Base-by-base conservation (phyloP, 106 monocot genomes). In the Apostasia shenzhenica region DNA sequence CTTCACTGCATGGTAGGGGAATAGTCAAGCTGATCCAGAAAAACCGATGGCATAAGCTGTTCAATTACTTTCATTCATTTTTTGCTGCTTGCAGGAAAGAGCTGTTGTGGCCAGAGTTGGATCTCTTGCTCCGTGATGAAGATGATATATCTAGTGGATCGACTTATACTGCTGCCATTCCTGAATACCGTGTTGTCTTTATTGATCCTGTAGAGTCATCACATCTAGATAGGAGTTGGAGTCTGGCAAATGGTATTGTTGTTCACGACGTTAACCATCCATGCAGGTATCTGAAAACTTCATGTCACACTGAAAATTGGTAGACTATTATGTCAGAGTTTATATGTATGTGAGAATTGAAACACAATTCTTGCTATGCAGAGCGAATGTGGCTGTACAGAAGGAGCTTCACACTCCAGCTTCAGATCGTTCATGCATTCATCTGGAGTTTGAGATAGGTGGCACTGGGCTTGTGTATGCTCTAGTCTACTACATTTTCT, bases 351-450 rank as follows among this genome's bases (percentile, higher is more conserved):
- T 13, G 8, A 65, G 40, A 9, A 14, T 48, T 14, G 48, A 50
- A 6, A 42, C 14, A n/a, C 46, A 47, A 54, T 49, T 73, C 66
- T 66, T 48, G n/a, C 12, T 14, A 5, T 69, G 73, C 37, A 80
- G 92, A 76, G 76, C 92, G 38, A 84, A 87, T 81, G 89, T 99
- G 62, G 89, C 81, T 76, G 92, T 92, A 43, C 72, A 77, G 48
- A 72, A 70, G 64, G 97, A 99, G 57, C 92, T 99, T 80, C 97
- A 99, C 73, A 81, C 73, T 39, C 78, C 89, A 61, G 82, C 79
- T 68, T 95, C 92, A 75, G 95, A 95, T 77, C 88, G 95, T 63
- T 95, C 95, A 2, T 95, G 92, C 77, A 90, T 83, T 63, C 97
- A 99, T 76, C 67, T 99, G 67, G 97, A 99, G 76, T 92, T 99